Conservation (phyloP, 2,329 filamentous ascomycete species). For the Ophiocordyceps camponoti-leonardi region DNA sequence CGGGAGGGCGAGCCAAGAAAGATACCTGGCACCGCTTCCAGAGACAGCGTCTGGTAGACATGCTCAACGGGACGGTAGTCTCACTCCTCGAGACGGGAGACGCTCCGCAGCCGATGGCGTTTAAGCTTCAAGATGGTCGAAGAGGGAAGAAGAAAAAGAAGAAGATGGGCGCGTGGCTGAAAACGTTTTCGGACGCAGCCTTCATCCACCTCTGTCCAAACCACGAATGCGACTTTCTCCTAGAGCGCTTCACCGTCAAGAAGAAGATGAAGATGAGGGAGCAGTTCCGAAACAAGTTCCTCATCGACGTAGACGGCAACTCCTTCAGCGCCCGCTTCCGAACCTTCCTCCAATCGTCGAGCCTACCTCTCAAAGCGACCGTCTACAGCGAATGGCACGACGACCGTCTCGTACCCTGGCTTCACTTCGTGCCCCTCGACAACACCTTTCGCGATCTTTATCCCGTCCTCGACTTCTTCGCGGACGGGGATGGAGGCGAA, state of each 20-base stretch:
- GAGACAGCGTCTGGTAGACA: constrained; percentile 49
- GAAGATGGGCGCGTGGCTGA: too few relatives aligned
- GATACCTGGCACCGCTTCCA: constrained; percentile 52
- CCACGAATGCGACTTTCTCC: constrained; percentile 22
- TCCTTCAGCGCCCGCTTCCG: constrained; percentile 44
- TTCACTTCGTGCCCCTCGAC: constrained; percentile 57
- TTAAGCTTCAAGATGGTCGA: too few relatives aligned
- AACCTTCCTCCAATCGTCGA: constrained; percentile 45
- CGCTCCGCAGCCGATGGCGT: constrained; percentile 24
- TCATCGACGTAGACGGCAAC: constrained; percentile 57
- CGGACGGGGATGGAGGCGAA: constrained; percentile 19
- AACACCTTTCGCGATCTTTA: constrained; percentile 52
- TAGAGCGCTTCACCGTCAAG: constrained; percentile 6
- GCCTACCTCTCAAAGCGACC: constrained; percentile 52
- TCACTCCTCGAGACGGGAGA: constrained; percentile 22
- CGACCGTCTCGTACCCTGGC: constrained; percentile 48
- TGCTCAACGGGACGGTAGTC: constrained; percentile 48
- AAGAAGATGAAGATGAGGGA: constrained; percentile 22
- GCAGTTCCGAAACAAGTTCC: constrained; percentile 42
- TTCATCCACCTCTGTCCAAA: constrained; percentile 15
- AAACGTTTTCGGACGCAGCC: constrained; percentile 21
- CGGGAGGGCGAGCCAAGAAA: constrained; percentile 33
- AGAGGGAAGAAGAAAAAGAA: too few relatives aligned
- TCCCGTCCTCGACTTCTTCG: constrained; percentile 46
- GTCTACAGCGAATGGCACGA: constrained; percentile 65